Conservation (phyloP, 768 basidiomycete species). For the Artomyces pyxidatus region DNA sequence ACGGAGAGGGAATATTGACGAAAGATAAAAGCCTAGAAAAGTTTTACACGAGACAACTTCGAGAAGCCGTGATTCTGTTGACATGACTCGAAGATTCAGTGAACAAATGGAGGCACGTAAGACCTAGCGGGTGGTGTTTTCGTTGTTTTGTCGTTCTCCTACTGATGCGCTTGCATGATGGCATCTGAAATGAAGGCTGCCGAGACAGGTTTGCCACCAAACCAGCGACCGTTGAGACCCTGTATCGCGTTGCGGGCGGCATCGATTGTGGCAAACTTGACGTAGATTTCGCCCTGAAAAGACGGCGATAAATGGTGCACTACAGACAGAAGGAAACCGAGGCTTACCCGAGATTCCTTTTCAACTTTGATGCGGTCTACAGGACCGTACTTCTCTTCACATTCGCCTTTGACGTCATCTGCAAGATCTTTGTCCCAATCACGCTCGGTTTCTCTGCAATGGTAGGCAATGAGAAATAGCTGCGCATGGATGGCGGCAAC, state of each 20-base stretch:
- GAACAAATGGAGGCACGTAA: conserved; percentile 7
- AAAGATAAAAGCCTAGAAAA: conserved; percentile 1
- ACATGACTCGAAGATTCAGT: conserved; percentile 25
- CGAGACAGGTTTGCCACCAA: conserved; percentile 84
- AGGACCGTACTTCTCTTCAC: conserved; percentile 81
- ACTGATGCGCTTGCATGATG: conserved; percentile 88
- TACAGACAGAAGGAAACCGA: background rate
- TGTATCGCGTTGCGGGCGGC: conserved; percentile 77
- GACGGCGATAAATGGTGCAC: background rate
- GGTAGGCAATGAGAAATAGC: background rate
- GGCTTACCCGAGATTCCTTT: conserved; percentile 80
- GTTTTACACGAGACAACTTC: background rate
- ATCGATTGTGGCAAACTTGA: conserved; percentile 80
- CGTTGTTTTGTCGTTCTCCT: conserved; percentile 16
- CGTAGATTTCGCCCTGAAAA: conserved; percentile 88
- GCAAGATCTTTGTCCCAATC: conserved; percentile 97
- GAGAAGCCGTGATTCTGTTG: background rate
- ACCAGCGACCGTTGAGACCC: conserved; percentile 95
- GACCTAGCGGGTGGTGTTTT: conserved; percentile 10
- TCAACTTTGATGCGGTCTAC: conserved; percentile 89
- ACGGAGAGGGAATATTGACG: background rate
- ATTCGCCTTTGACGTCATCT: conserved; percentile 94
- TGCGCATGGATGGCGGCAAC: background rate
- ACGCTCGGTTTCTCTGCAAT: conserved; percentile 82
- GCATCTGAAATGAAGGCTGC: conserved; percentile 89